These are phyloP conservation scores for Sutorius eximius DNA, from an alignment of 1,284 basidiomycete genomes.

Conservation along the genomic window DNA sequence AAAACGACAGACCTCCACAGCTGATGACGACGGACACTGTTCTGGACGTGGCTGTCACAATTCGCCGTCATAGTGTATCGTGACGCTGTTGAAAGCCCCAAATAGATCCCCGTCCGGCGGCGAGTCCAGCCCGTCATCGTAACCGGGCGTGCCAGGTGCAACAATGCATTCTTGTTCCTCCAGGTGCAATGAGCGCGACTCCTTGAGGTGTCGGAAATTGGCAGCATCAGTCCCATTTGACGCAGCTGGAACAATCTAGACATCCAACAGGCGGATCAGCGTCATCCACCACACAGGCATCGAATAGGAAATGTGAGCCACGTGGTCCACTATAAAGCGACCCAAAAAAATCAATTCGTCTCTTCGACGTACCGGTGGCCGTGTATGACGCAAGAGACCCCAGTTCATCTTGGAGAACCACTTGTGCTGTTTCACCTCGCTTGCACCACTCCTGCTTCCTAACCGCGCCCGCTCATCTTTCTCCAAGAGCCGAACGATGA, in stretches of 20 bases:
- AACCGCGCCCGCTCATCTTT: constrained; percentile 91
- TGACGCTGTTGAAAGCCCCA: constrained; percentile 84
- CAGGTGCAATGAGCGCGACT: constrained; percentile 87
- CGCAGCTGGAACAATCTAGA: constrained; percentile 79
- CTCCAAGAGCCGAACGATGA: constrained; percentile 86
- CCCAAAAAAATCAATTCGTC: constrained; percentile 9
- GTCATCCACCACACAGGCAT: constrained; percentile 9
- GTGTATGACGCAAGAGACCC: constrained; percentile 91
- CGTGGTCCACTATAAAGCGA: constrained; percentile 4
- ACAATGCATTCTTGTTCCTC: constrained; percentile 56
- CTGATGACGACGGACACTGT: background rate
- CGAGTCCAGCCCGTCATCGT: constrained; percentile 52
- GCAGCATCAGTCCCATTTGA: constrained; percentile 85
- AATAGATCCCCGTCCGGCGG: constrained; percentile 60
- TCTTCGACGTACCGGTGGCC: constrained; percentile 77
- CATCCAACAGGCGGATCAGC: constrained; percentile 25
- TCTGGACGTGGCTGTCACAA: constrained; percentile 25
- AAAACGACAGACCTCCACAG: constrained; percentile 16
- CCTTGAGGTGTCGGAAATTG: constrained; percentile 90
- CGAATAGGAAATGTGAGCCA: constrained; percentile 15
- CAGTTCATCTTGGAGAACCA: constrained; percentile 98
- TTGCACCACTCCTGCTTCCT: constrained; percentile 91
- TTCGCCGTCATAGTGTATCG: constrained; percentile 82
- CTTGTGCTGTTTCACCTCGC: constrained; percentile 98
- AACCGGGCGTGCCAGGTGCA: constrained; percentile 31